Conservation (phyloP, 768 basidiomycete species). For the Macrolepiota dolichaula region DNA sequence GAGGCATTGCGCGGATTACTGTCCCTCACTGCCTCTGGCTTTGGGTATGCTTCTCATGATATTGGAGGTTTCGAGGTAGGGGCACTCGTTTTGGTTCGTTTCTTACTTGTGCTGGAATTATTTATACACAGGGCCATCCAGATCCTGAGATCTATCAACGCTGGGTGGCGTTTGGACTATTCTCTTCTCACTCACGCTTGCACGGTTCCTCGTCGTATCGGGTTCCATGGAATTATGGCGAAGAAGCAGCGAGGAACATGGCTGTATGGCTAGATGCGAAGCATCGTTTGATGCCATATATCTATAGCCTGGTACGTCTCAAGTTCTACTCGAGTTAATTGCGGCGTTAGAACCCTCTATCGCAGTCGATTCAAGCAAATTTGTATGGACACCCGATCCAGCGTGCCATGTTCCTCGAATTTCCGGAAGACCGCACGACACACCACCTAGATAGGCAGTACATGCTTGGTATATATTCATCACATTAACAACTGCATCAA, state of each 20-base stretch:
- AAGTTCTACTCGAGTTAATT: background rate
- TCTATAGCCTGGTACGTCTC: slow-evolving; percentile 49
- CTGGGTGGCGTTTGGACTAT: slow-evolving; percentile 75
- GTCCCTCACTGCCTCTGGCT: slow-evolving; percentile 66
- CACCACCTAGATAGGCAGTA: slow-evolving; percentile 60
- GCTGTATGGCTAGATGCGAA: slow-evolving; percentile 59
- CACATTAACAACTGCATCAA: background rate
- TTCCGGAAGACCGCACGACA: slow-evolving; percentile 54
- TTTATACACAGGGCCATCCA: slow-evolving; percentile 50
- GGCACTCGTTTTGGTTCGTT: background rate
- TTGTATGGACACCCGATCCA: slow-evolving; percentile 52
- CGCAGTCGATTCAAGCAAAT: slow-evolving; percentile 50
- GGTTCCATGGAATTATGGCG: slow-evolving; percentile 76
- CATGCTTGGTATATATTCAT: slow-evolving; percentile 34
- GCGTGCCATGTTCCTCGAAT: slow-evolving; percentile 68
- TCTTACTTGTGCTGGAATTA: background rate
- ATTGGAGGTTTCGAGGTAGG: slow-evolving; percentile 80
- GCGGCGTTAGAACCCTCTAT: background rate
- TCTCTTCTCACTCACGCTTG: slow-evolving; percentile 72
- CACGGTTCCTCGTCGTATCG: slow-evolving; percentile 75
- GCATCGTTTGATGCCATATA: slow-evolving; percentile 72
- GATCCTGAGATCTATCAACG: slow-evolving; percentile 69
- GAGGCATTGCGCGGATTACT: slow-evolving; percentile 66
- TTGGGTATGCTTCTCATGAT: slow-evolving; percentile 71
- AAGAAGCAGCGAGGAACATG: slow-evolving; percentile 64